Evolutionary conservation across 2,329 filamentous ascomycete species (phyloP).

Genomic region (Pseudocercospora fijiensis): DNA sequence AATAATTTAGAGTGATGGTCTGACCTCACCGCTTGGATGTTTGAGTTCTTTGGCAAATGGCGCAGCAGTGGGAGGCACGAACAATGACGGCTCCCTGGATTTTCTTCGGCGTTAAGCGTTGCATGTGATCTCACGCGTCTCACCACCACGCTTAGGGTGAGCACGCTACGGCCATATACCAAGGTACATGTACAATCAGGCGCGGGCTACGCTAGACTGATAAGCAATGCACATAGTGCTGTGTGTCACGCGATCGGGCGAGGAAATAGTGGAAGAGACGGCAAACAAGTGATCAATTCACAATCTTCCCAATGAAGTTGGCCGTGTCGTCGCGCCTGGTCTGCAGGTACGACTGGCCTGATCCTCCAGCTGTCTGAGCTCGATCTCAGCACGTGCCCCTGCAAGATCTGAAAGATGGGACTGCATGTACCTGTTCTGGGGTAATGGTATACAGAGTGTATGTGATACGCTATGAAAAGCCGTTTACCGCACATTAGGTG

Average conservation of each 20-base stretch:
- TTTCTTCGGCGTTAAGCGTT: neutral
- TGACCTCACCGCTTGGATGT: neutral
- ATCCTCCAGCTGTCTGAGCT: constrained; percentile 2
- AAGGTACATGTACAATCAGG: neutral
- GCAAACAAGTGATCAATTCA: neutral
- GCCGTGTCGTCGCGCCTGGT: neutral
- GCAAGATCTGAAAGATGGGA: neutral
- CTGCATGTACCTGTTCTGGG: neutral
- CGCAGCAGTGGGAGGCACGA: neutral
- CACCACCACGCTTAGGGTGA: neutral
- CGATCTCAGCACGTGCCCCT: neutral
- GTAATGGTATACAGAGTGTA: constrained; percentile 12
- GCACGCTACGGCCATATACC: neutral
- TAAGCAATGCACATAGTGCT: neutral
- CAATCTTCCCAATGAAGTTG: neutral
- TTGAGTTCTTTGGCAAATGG: neutral
- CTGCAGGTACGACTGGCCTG: constrained; percentile 16
- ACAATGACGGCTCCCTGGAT: neutral
- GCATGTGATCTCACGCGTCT: constrained; percentile 2
- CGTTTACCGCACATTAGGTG: constrained; percentile 6
- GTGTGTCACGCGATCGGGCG: neutral
- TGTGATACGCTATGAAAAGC: constrained; percentile 20
- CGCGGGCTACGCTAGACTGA: neutral
- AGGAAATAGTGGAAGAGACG: neutral
- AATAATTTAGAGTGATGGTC: neutral